Evolutionary conservation across 768 basidiomycete genomes (phyloP), one percentile per base, ranked within the genome.

Genomic region (Grammothele lineata): DNA sequence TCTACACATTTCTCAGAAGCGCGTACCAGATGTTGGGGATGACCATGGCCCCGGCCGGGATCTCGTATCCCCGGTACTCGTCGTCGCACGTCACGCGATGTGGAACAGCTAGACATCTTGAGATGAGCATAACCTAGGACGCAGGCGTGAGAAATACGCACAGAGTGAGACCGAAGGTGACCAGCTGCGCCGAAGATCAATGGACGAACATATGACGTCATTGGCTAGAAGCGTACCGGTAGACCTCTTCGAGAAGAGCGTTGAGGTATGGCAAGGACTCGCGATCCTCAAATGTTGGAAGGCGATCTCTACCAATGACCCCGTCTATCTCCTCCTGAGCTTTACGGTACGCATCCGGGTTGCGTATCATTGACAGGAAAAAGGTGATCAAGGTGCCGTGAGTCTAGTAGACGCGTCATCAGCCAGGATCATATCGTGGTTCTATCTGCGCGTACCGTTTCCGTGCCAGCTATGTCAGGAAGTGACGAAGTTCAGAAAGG

Each of bases 301-400:
- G 62, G 1, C 73, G 60, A 35, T 67, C 65, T 2, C 32, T 47
- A 15, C 74, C 74, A 7, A 72, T 54, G 2, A 72, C 69, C 1
- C 53, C 40, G 43, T 74, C 72, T 2, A 74, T 60, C 46, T 76
- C 74, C 15, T 60, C 60, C 36, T 72, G 72, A 11, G 70, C 73
- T 45, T 65, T 70, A 11, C 40, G 48, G 35, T 62, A 59, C 6
- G 57, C 57, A 1, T 63, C 57, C 12, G 66, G 65, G 36, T 58
- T 40, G n/a, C 60, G 50, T 2, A 57, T 26, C 49, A 67, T 61
- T 2, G 59, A 54, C 15, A 67, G 43, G 23, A 66, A 30, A 17
- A 67, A 58, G 3, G 47, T 50, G n/a, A 46, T 12, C n/a, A 60
- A 11, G 0, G 30, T 32, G 12, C 26, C n/a, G 23, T 32, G 23